Evolutionary conservation across 345 rosid species (phyloP).

Genomic region (Camelina sativa): DNA sequence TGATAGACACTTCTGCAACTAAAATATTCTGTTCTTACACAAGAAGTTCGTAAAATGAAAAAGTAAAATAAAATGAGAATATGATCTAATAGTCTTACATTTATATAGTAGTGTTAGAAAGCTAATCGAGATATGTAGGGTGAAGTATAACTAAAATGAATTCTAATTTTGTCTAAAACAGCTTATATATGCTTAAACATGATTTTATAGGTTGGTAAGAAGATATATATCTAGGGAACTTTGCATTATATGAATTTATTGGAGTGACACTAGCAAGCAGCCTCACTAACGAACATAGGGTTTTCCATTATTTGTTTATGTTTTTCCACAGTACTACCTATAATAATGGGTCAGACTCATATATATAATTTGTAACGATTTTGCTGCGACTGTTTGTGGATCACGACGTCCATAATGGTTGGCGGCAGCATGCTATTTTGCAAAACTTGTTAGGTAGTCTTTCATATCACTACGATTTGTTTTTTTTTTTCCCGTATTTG

Average conservation of each 20-base stretch:
- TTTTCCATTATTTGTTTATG: neutral
- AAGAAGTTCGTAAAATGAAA: too few species aligned
- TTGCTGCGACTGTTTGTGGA: neutral
- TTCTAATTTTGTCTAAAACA: neutral
- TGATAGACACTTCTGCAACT: too few species aligned
- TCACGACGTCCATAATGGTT: neutral
- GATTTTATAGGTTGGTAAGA: neutral
- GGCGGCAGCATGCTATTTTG: neutral
- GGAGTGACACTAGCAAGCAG: neutral
- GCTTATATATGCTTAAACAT: constrained; percentile 11
- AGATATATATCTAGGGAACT: neutral
- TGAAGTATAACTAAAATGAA: neutral
- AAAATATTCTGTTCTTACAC: too few species aligned
- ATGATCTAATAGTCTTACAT: neutral
- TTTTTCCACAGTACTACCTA: neutral
- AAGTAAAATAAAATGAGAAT: neutral
- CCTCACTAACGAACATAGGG: neutral
- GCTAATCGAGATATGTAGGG: neutral
- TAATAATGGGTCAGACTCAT: neutral
- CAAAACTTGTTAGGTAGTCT: neutral
- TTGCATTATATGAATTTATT: neutral
- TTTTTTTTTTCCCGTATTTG: too few species aligned
- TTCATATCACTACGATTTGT: too few species aligned
- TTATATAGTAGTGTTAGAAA: neutral
- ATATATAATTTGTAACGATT: neutral